phyloP scores from a whole-genome alignment of 225 moss, liverwort and hornwort species.

The Pseudoscleropodium purum region DNA sequence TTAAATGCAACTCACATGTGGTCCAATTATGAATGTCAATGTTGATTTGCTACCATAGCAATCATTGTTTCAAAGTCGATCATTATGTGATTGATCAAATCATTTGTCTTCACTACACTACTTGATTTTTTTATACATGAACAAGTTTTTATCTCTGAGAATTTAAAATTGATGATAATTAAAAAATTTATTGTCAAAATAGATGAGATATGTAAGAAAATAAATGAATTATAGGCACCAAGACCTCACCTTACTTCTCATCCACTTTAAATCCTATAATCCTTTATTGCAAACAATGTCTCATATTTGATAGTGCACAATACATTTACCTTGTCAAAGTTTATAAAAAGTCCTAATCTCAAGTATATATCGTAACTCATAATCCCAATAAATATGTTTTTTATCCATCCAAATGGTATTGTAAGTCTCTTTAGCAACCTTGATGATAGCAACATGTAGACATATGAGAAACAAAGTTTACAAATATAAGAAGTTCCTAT shows the following conservation, averaged over 20 bases:
- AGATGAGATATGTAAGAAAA: neutral
- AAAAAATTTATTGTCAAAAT: neutral
- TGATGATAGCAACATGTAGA: neutral
- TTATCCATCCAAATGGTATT: neutral
- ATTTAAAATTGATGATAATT: neutral
- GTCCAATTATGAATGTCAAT: neutral
- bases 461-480: neutral
- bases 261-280: neutral
- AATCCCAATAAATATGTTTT: neutral
- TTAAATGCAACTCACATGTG: neutral
- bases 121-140: neutral
- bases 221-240: neutral
- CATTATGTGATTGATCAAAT: neutral
- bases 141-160: neutral
- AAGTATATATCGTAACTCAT: neutral
- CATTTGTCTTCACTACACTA: neutral
- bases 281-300: neutral
- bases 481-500: neutral
- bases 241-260: neutral
- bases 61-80: neutral
- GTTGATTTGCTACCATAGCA: neutral
- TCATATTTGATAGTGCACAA: neutral
- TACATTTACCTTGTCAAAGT: neutral
- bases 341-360: accelerated
- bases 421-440: neutral